Base-by-base conservation (phyloP, 1,284 basidiomycete genomes). In the Ustilago trichophora region DNA sequence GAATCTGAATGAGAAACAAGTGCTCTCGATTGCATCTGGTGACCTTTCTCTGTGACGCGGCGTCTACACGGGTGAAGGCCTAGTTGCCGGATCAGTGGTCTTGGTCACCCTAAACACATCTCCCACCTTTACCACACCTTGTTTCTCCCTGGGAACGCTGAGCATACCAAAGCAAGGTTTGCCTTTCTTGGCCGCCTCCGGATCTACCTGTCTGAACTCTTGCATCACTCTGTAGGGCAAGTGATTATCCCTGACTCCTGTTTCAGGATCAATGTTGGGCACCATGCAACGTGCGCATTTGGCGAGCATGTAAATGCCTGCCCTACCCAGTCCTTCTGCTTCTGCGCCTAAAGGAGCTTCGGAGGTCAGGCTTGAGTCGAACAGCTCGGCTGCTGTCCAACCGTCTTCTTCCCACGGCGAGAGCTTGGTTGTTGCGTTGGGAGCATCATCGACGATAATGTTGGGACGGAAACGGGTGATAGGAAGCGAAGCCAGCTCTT, bases 161-260 rank as follows among this genome's bases (percentile, higher is more conserved):
- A 73, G 35, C 70, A 73, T 72, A 1, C 59, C 73, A 13, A 72
- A 78, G 52, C 76, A 77, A 16, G 76, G 76, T 34, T 77, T 77
- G 11, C 63, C 74, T 35, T 72, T 67, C 7, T 46, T 40, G 4
- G 51, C 49, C 3, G 52, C 54, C 2, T 47, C 37, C n/a, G 49
- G 45, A 18, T 77, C 74, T 24, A 76, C 76, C 52, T 70, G 66
- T 16, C 76, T 37, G 37, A 52, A 77, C 35, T 68, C 57, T 36
- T 77, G 76, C 22, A 77, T 51, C 8, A 72, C 55, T 24, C 58
- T 44, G 47, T 76, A 76, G 11, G 76, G 76, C 11, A 77, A 18
- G 26, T 54, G 53, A 40, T 55, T 57, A 33, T 77, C 76, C 2
- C 74, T 35, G 4, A 67, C 53, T 16, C 75, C 71, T 2, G 72